Evolutionary conservation across 208 protist species (phyloP), one percentile per base, ranked within the genome.

Genomic region (Vickermania spadyakhi): DNA sequence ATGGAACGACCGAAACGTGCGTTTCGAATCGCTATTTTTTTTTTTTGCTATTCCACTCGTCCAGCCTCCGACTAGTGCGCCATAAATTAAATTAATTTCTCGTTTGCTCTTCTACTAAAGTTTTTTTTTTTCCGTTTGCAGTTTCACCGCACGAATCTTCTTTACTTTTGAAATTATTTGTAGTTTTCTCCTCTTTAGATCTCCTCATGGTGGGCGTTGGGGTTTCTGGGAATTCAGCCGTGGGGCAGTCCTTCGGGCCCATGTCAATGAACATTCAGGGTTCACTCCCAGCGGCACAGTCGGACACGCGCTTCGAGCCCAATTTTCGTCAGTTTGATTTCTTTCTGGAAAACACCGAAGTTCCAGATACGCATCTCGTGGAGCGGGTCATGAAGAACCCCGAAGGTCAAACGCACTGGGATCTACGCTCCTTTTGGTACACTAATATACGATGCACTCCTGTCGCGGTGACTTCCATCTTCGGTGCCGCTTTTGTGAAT

Each of bases 311-410:
- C 51, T 91, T 89, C 51, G 72, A 84, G 61, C 83, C 86, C 21
- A 94, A 94, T 68, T 94, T 94, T 52, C 75, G 86, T 13, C 86
- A 94, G 14, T 94, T 94, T 52, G 86, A 94, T 56, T 89, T 94
- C 58, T 89, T 88, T 27, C 59, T 91, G 25, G 79, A 86, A 56
- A 81, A 81, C 55, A 83, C 64, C 29, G 80, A 89, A 45, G 72
- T 84, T 31, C 86, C 86, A 0, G 72, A 82, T 58, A 74, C 71
- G 53, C 68, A 62, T 0, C 62, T 91, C 2, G 80, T 80, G 13
- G 83, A 85, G 62, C 80, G 83, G 23, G 82, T 93, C 3, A 86
- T 82, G 59, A 87, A 89, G 70, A 64, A 78, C 3, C 70, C 69
- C 3, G 82, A 89, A 31, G 82, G 82, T 18, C 79, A 89, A 56